Percentiles rank a stretch among this genome's conserved stretches.
Conservation (phyloP, 2,329 filamentous ascomycete genomes). For the Aspergillus hortae region DNA sequence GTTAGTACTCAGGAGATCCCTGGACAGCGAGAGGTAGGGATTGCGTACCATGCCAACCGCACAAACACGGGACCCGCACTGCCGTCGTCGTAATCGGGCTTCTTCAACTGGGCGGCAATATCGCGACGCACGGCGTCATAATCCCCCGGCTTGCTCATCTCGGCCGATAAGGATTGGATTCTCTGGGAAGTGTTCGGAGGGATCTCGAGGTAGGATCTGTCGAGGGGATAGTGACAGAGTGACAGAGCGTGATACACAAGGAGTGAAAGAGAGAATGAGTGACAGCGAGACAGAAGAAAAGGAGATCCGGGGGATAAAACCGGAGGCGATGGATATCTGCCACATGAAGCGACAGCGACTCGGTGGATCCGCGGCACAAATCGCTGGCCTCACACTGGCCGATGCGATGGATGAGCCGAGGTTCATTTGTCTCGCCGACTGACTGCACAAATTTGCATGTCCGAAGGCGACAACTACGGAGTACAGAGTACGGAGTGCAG, state of each 20-base stretch:
- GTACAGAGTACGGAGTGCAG: not conserved
- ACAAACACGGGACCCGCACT: slow-evolving; percentile 62
- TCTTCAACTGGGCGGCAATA: slow-evolving; percentile 52
- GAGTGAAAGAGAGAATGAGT: not conserved
- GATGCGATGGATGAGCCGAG: slow-evolving; percentile 26
- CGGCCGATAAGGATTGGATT: slow-evolving; percentile 19
- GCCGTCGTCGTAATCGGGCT: slow-evolving; percentile 64
- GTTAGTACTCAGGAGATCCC: slow-evolving; percentile 3
- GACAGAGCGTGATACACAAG: not conserved
- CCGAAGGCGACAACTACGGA: too few relatives aligned
- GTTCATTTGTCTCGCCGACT: slow-evolving; percentile 14
- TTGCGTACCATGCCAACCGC: slow-evolving; percentile 57
- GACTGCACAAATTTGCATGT: not conserved
- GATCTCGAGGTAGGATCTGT: not conserved
- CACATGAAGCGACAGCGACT: slow-evolving; percentile 27
- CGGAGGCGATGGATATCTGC: slow-evolving; percentile 9
- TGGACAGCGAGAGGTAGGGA: too few relatives aligned
- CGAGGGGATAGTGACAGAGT: not conserved
- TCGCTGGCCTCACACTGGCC: slow-evolving; percentile 13
- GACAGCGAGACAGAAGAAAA: slow-evolving; percentile 6
- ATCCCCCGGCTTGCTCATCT: slow-evolving; percentile 36
- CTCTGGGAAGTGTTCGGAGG: slow-evolving; percentile 1
- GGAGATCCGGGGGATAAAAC: slow-evolving; percentile 1
- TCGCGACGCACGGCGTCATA: slow-evolving; percentile 53
- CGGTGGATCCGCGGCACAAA: slow-evolving; percentile 29